A percentile compares a stretch with the other conserved stretches of the same genome.
phyloP scores from a whole-genome alignment of 2,329 filamentous ascomycete genomes.

The Pseudogymnoascus pannorum region DNA sequence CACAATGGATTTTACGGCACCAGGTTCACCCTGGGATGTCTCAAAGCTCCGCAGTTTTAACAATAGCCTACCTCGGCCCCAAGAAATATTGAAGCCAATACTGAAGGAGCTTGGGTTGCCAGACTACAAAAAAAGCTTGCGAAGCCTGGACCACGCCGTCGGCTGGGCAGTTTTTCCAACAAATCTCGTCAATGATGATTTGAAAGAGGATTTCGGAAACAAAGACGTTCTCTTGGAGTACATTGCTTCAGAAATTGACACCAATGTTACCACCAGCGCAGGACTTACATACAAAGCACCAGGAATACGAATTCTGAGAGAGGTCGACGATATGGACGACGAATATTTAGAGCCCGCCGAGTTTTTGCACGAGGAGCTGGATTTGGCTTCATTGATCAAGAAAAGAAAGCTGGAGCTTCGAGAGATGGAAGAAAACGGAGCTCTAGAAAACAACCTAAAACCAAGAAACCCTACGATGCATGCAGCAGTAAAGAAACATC shows the following conservation, averaged over 20 bases:
- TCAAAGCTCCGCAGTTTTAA: background rate
- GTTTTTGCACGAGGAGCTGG: conserved; percentile 20
- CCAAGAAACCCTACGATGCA: background rate
- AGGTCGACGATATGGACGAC: conserved; percentile 32
- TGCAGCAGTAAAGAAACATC: background rate
- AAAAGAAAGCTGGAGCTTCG: conserved; percentile 32
- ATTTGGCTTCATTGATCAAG: conserved; percentile 32
- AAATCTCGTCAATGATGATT: conserved; percentile 29
- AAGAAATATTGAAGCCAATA: conserved; percentile 21
- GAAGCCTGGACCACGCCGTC: conserved; percentile 34
- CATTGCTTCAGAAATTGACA: conserved; percentile 26
- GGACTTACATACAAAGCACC: conserved; percentile 40
- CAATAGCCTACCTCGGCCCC: conserved; percentile 15
- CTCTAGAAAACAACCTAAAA: conserved; percentile 8
- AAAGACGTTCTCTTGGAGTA: conserved; percentile 32
- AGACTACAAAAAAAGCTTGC: conserved; percentile 34
- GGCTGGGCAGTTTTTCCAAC: conserved; percentile 40
- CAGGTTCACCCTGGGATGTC: conserved; percentile 40
- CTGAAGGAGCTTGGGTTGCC: conserved; percentile 27
- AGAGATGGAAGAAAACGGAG: conserved; percentile 10
- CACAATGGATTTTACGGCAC: conserved; percentile 35
- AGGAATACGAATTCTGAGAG: conserved; percentile 39
- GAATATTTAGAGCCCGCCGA: conserved; percentile 27
- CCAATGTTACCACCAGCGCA: conserved; percentile 32
- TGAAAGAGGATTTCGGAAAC: conserved; percentile 34